These are phyloP conservation scores for Rhodomyrtus tomentosa DNA, from an alignment of 345 rosid genomes.

Conservation along the genomic window DNA sequence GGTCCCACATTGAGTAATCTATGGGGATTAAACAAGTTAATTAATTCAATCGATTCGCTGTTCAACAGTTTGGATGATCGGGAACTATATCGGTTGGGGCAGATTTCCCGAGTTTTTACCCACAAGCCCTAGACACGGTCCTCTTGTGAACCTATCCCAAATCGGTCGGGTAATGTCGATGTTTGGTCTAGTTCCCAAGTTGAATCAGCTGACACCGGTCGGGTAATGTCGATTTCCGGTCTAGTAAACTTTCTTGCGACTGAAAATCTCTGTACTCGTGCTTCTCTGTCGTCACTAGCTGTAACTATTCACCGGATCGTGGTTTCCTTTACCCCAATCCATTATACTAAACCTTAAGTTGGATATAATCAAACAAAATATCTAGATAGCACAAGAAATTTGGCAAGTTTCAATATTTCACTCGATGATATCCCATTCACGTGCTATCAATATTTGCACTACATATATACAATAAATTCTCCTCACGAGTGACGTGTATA, in stretches of 20 bases:
- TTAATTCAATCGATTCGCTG: too few species aligned
- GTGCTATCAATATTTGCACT: neutral
- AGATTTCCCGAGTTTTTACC: neutral
- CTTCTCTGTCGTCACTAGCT: neutral
- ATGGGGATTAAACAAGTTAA: too few species aligned
- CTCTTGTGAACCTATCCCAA: neutral
- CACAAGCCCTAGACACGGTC: neutral
- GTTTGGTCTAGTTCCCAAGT: neutral
- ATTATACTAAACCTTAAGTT: neutral
- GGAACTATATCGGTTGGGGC: neutral
- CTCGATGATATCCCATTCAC: neutral
- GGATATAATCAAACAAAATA: neutral
- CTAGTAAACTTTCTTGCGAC: neutral
- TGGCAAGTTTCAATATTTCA: neutral
- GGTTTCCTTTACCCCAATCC: neutral
- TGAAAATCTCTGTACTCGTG: neutral
- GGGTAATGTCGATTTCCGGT: too few species aligned
- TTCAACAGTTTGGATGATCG: neutral
- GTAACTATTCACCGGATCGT: neutral
- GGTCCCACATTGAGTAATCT: neutral
- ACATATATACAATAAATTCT: neutral
- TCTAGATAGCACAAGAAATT: neutral
- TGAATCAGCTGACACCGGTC: too few species aligned
- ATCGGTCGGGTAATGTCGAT: neutral
- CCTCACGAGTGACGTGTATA: neutral